These are phyloP conservation scores for Eutypa lata DNA, from an alignment of 2,329 filamentous ascomycete species.

Conservation along the genomic window DNA sequence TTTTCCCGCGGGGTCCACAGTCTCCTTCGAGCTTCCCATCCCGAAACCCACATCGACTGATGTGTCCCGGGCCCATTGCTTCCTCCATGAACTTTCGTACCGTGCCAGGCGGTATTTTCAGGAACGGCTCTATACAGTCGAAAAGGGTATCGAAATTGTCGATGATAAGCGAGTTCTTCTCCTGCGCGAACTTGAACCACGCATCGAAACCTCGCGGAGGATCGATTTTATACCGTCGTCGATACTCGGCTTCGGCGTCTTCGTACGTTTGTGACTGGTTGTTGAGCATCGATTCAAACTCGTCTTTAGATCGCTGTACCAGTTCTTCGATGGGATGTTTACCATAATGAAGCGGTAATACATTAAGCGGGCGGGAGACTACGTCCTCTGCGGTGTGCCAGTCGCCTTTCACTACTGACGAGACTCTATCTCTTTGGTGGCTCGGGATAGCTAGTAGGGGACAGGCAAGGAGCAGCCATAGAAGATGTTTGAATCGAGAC, in stretches of 20 bases:
- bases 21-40: background rate
- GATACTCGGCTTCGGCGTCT: constrained; percentile 39
- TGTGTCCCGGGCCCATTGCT: background rate
- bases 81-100: constrained; percentile 24
- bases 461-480: background rate
- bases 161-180: constrained; percentile 41
- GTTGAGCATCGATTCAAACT: constrained; percentile 29
- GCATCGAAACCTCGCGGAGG: constrained; percentile 44
- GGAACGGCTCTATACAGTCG: constrained; percentile 37
- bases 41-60: background rate
- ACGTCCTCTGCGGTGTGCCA: background rate
- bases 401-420: background rate
- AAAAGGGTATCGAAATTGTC: constrained; percentile 48
- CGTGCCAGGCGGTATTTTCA: constrained; percentile 33
- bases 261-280: constrained; percentile 36
- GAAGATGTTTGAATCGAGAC: background rate
- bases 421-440: background rate
- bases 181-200: constrained; percentile 42
- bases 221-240: constrained; percentile 36
- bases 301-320: constrained; percentile 19
- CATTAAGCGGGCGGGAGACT: background rate
- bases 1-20: background rate
- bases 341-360: background rate
- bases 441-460: background rate
- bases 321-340: constrained; percentile 36